Conservation (phyloP, 176 grass and related monocot species). For the Raddia guianensis region DNA sequence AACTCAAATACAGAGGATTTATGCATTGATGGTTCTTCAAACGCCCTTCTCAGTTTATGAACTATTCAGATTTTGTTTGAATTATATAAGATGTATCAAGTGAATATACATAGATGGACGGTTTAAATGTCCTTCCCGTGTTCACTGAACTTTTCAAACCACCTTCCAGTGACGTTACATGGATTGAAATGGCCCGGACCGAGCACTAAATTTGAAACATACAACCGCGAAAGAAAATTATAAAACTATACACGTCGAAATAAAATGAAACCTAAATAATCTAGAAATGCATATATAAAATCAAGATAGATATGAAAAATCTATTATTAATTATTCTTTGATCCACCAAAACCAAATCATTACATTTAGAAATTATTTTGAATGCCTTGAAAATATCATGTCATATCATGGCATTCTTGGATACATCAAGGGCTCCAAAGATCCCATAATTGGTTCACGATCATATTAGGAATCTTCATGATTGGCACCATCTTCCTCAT, state of each 20-base stretch:
- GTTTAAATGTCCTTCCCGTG: background rate
- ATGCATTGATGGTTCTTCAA: background rate
- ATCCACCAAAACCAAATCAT: background rate
- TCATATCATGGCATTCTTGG: background rate
- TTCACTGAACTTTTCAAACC: too few relatives aligned
- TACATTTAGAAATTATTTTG: background rate
- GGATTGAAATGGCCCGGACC: background rate
- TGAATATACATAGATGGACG: background rate
- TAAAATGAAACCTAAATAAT: background rate
- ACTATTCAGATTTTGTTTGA: background rate
- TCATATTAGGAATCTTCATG: background rate
- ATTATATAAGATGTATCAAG: background rate
- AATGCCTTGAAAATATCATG: background rate
- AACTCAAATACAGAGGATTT: background rate
- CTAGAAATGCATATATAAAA: background rate
- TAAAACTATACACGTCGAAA: background rate
- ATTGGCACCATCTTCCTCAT: background rate
- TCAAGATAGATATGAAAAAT: background rate
- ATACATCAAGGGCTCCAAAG: background rate
- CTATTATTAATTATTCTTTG: background rate
- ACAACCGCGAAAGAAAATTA: background rate
- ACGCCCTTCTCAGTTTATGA: background rate
- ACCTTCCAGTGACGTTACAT: background rate
- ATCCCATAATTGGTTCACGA: background rate
- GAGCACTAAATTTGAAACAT: background rate